Percentiles rank a stretch among this genome's conserved stretches.
Conservation (phyloP, 1,139 yeast species). For the Zygosaccharomyces pseudobailii region DNA sequence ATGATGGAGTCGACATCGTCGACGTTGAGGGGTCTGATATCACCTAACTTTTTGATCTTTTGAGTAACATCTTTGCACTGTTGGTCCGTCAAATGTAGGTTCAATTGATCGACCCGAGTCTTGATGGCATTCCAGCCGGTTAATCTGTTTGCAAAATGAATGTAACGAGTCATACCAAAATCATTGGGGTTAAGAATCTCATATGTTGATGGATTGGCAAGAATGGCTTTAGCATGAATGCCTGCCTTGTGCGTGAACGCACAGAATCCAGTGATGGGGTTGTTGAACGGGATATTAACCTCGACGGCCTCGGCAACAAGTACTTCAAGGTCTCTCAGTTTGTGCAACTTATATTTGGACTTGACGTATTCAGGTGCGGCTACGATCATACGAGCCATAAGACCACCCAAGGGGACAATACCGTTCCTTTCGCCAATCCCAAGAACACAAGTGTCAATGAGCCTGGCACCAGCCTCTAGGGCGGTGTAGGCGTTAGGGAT, state of each 20-base stretch:
- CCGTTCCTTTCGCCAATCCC: slow-evolving; percentile 99
- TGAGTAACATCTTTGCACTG: slow-evolving; percentile 93
- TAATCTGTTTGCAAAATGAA: slow-evolving; percentile 94
- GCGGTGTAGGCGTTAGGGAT: slow-evolving; percentile 98
- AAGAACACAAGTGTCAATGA: slow-evolving; percentile 90
- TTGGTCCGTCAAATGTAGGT: slow-evolving; percentile 81
- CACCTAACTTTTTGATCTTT: slow-evolving; percentile 92
- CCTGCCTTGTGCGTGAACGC: slow-evolving; percentile 99
- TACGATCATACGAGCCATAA: slow-evolving; percentile 99
- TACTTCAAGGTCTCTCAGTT: slow-evolving; percentile 91
- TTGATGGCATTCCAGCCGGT: slow-evolving; percentile 99
- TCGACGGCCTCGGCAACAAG: slow-evolving; percentile 96
- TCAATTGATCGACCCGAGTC: slow-evolving; percentile 95
- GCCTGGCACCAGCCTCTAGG: slow-evolving; percentile 93
- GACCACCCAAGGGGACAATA: slow-evolving; percentile 94
- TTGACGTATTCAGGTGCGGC: slow-evolving; percentile 96
- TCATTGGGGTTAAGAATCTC: slow-evolving; percentile 93
- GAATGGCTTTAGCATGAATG: slow-evolving; percentile 96
- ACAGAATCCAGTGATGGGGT: slow-evolving; percentile 98
- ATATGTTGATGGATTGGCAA: slow-evolving; percentile 97
- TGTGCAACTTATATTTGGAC: slow-evolving; percentile 92
- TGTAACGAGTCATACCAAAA: slow-evolving; percentile 91
- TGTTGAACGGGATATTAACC: slow-evolving; percentile 95
- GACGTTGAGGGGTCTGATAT: slow-evolving; percentile 87
- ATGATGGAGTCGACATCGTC: slow-evolving; percentile 97